Evolutionary conservation across 441 rosid species (phyloP).

Genomic region (Erysimum cheiri): DNA sequence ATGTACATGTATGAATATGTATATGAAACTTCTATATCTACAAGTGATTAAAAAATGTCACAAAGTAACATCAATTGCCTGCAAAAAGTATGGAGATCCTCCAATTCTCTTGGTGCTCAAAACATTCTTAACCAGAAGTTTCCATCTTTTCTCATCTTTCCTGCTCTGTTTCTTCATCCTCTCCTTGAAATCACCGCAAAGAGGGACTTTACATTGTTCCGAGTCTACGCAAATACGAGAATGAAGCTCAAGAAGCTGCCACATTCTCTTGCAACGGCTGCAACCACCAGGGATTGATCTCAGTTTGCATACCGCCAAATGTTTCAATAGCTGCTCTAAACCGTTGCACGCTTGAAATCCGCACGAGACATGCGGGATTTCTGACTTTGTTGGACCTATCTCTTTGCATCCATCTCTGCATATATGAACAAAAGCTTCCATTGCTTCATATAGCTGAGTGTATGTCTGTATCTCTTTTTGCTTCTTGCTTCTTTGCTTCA

Average conservation of each 20-base stretch:
- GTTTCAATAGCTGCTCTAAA: conserved; percentile 73
- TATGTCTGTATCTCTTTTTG: conserved; percentile 65
- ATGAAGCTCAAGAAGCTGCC: conserved; percentile 91
- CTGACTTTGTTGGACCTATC: conserved; percentile 82
- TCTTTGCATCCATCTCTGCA: conserved; percentile 93
- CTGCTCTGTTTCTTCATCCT: conserved; percentile 72
- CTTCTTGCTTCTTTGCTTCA: conserved; percentile 61
- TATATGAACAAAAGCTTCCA: conserved; percentile 93
- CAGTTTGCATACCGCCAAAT: conserved; percentile 72
- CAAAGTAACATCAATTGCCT: conserved; percentile 42
- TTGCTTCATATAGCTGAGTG: conserved; percentile 74
- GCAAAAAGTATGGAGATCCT: conserved; percentile 58
- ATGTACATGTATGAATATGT: conserved; percentile 23
- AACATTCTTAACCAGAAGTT: conserved; percentile 73
- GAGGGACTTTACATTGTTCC: conserved; percentile 69
- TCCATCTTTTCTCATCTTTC: conserved; percentile 83
- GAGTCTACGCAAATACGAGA: conserved; percentile 79
- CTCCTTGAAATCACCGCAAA: conserved; percentile 80
- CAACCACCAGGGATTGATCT: conserved; percentile 79
- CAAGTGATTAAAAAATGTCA: conserved; percentile 7
- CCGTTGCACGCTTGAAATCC: conserved; percentile 77
- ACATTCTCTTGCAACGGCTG: conserved; percentile 86
- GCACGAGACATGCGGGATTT: conserved; percentile 55
- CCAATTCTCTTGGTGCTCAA: conserved; percentile 64
- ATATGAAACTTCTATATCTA: conserved; percentile 7